These are phyloP conservation scores for Ascochyta clinopodiicola DNA, from an alignment of 2,329 filamentous ascomycete genomes.

Conservation along the genomic window DNA sequence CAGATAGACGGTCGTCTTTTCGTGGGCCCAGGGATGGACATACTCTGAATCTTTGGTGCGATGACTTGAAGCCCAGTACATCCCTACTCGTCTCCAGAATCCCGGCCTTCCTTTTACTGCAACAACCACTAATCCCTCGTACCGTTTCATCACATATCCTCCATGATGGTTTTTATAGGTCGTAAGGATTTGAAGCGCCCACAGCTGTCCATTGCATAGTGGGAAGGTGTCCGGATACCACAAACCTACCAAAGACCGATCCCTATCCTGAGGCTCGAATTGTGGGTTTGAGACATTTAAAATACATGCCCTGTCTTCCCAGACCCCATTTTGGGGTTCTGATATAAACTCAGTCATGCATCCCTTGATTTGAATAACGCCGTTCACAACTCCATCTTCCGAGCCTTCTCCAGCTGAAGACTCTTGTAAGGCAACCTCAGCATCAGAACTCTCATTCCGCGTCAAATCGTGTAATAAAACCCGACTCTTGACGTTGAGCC, in stretches of 20 bases:
- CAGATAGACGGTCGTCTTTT: neutral
- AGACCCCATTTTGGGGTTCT: no score
- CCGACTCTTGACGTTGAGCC: neutral
- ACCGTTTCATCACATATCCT: no score
- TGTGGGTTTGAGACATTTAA: neutral
- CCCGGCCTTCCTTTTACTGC: neutral
- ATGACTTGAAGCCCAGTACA: no score
- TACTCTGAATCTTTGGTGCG: no score
- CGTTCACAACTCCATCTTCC: neutral
- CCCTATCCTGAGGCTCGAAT: neutral
- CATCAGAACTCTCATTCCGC: neutral
- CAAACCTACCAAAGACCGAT: neutral
- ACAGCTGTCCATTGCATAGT: neutral
- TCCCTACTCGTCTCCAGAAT: neutral
- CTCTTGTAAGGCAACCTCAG: neutral
- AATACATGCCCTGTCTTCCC: no score
- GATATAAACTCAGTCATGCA: no score
- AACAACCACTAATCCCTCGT: neutral
- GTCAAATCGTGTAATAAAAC: neutral
- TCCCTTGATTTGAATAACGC: neutral
- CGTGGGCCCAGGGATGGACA: neutral
- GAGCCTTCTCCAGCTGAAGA: neutral
- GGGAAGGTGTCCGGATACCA: neutral
- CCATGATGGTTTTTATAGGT: no score
- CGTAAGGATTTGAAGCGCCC: neutral